phyloP scores from a whole-genome alignment of 2,329 filamentous ascomycete species.

The Colletotrichum sp. region DNA sequence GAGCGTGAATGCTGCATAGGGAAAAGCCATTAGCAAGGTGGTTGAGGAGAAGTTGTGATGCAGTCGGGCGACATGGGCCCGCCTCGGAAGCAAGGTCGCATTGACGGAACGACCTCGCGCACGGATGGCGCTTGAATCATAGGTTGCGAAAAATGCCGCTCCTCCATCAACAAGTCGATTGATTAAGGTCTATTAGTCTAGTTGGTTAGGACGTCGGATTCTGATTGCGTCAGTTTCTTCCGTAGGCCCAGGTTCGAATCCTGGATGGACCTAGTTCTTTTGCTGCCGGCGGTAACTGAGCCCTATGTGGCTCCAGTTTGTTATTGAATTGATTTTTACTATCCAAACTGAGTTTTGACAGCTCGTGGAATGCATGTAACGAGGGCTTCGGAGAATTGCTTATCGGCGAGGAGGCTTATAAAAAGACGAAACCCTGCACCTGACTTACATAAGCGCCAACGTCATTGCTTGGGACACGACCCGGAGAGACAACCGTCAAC shows the following conservation, averaged over 20 bases:
- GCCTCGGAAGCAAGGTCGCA: background rate
- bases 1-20: background rate
- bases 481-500: background rate
- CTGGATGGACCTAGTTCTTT: conserved; percentile 13
- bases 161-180: accelerated
- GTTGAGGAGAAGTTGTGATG: background rate
- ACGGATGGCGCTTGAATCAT: background rate
- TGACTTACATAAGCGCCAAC: background rate
- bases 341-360: background rate
- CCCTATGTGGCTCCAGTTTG: background rate
- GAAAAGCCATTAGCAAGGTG: background rate
- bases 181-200: conserved; percentile 19
- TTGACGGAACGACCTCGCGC: background rate
- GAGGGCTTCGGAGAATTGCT: background rate
- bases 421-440: background rate
- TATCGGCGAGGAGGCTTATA: background rate
- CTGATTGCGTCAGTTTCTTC: conserved; percentile 5
- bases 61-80: background rate
- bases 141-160: accelerated
- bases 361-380: background rate
- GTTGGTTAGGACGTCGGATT: conserved; percentile 23
- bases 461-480: conserved; percentile 5
- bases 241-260: conserved; percentile 21
- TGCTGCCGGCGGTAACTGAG: accelerated
- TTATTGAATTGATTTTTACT: background rate